Evolutionary conservation across 1,284 basidiomycete species (phyloP).

Genomic region (Cystobasidium pallidum): DNA sequence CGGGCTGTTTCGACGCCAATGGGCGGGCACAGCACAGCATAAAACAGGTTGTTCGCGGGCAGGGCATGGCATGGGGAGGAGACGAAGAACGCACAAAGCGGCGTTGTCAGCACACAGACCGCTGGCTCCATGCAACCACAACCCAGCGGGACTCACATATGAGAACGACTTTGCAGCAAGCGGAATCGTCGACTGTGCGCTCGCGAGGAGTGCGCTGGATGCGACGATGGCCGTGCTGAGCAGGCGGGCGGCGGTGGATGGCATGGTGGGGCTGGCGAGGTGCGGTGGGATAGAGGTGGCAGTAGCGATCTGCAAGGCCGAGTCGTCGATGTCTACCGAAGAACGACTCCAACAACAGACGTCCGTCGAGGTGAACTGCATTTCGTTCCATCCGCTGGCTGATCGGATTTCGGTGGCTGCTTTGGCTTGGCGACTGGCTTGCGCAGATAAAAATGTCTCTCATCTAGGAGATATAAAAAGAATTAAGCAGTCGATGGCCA

Average conservation of each 20-base stretch:
- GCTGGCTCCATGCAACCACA: not conserved
- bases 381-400: no score
- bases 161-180: conserved; percentile 49
- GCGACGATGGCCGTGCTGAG: conserved; percentile 11
- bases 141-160: conserved; percentile 31
- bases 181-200: conserved; percentile 38
- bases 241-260: conserved; percentile 13
- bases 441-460: conserved; percentile 5
- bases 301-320: no score
- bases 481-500: not conserved
- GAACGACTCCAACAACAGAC: not conserved
- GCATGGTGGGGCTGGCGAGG: no score
- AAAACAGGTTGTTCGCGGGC: no score
- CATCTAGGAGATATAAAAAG: not conserved
- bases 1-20: conserved; percentile 23
- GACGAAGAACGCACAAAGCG: not conserved
- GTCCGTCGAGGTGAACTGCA: no score
- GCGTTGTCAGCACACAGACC: not conserved
- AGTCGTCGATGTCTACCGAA: no score
- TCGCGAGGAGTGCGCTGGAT: conserved; percentile 17
- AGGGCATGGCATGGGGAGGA: not conserved
- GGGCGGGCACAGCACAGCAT: not conserved
- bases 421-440: not conserved
- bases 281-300: no score
- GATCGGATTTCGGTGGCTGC: not conserved